Conservation (phyloP, 1,284 basidiomycete genomes). For the Ceratobasidium theobromae region DNA sequence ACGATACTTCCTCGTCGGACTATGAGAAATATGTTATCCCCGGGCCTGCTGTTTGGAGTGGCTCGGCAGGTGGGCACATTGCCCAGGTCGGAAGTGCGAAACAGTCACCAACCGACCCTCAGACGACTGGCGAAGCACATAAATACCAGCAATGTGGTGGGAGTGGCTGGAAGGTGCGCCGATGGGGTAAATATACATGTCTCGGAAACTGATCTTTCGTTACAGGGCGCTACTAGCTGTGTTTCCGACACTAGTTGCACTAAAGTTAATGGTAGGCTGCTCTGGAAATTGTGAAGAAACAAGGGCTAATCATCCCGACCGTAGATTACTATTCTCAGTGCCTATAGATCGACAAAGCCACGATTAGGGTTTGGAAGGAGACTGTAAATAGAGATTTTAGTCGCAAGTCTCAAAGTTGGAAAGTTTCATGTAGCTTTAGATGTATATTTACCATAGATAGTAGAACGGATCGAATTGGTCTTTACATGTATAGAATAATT, state of each 20-base stretch:
- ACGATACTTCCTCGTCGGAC: neutral
- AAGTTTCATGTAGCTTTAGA: no score
- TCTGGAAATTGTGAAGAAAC: neutral
- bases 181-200: neutral
- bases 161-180: slow-evolving; percentile 15
- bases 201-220: neutral
- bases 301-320: neutral
- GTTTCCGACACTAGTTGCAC: neutral
- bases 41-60: slow-evolving; percentile 9
- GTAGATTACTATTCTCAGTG: neutral
- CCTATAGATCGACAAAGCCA: no score
- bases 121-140: neutral
- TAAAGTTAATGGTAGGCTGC: neutral
- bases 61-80: slow-evolving; percentile 5
- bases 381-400: no score
- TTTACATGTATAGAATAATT: no score
- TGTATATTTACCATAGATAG: no score
- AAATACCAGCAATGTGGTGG: slow-evolving; percentile 20
- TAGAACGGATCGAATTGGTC: no score
- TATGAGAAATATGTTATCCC: slow-evolving; percentile 13
- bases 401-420: no score
- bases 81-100: neutral
- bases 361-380: no score
- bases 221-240: neutral
- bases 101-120: no score